Conservation (phyloP, 129 eudicot genomes). For the Calendula officinalis region DNA sequence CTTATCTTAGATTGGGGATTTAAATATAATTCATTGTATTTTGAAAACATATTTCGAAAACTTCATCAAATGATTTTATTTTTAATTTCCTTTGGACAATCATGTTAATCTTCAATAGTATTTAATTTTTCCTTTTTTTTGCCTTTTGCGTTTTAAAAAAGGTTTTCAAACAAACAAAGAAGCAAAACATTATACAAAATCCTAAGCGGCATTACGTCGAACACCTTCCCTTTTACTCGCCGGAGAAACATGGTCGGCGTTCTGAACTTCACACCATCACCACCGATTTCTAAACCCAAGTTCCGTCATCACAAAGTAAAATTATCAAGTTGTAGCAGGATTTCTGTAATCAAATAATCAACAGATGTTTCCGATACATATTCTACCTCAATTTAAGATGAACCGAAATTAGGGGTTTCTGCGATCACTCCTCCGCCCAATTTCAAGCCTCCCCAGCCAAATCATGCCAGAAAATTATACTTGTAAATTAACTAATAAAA, state of each 20-base stretch:
- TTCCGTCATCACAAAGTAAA: conserved; percentile 20
- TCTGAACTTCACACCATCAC: conserved; percentile 45
- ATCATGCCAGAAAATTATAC: too few species aligned
- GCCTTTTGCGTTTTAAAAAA: too few species aligned
- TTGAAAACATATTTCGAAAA: too few species aligned
- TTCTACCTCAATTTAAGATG: conserved; percentile 34
- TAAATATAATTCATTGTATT: too few species aligned
- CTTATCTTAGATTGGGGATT: too few species aligned
- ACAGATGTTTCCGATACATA: conserved; percentile 43
- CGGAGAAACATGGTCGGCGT: conserved; percentile 58
- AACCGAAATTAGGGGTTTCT: conserved; percentile 23
- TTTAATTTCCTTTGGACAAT: too few species aligned
- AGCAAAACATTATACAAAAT: not conserved
- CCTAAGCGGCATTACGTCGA: conserved; percentile 22
- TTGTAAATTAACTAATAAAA: too few species aligned
- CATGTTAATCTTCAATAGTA: too few species aligned
- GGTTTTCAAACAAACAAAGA: too few species aligned
- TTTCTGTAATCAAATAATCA: conserved; percentile 39
- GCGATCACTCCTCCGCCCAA: conserved; percentile 58
- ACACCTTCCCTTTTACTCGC: conserved; percentile 23
- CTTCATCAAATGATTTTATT: too few species aligned
- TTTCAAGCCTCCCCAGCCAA: conserved; percentile 64
- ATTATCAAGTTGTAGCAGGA: conserved; percentile 18
- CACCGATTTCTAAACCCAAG: conserved; percentile 35
- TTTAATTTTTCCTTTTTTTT: too few species aligned